Conservation (phyloP, 2,329 filamentous ascomycete species). For the Aspergillus tubingensis region DNA sequence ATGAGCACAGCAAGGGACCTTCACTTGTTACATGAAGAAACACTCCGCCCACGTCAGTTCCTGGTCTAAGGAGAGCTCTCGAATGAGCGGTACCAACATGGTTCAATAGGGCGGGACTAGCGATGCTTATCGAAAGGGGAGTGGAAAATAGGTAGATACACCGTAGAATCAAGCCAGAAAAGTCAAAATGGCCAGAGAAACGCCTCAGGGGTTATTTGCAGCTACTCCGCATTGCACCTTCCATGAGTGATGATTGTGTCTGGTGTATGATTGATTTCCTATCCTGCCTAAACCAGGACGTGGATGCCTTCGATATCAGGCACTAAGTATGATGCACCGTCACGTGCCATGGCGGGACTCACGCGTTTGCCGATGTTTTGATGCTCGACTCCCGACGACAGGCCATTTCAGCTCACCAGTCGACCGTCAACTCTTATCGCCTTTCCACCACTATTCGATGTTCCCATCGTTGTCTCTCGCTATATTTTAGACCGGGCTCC, state of each 20-base stretch:
- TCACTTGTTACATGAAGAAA: not conserved
- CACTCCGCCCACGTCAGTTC: not conserved
- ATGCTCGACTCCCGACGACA: conserved; percentile 19
- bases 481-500: conserved; percentile 8
- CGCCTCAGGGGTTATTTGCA: not conserved
- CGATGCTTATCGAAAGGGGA: not conserved
- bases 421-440: conserved; percentile 9
- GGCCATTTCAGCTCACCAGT: conserved; percentile 17
- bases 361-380: conserved; percentile 25
- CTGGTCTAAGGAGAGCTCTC: not conserved
- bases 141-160: not conserved
- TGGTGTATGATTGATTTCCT: not conserved
- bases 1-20: not conserved
- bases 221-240: not conserved
- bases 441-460: conserved; percentile 19
- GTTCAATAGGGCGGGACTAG: not conserved
- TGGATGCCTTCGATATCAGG: conserved; percentile 9
- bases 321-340: conserved; percentile 11
- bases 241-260: not conserved
- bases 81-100: not conserved
- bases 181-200: not conserved
- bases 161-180: not conserved
- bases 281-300: not conserved
- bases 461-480: not conserved
- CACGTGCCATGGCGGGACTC: conserved; percentile 21